Evolutionary conservation across 2,329 filamentous ascomycete genomes (phyloP).

Genomic region (Fusarium sp.): DNA sequence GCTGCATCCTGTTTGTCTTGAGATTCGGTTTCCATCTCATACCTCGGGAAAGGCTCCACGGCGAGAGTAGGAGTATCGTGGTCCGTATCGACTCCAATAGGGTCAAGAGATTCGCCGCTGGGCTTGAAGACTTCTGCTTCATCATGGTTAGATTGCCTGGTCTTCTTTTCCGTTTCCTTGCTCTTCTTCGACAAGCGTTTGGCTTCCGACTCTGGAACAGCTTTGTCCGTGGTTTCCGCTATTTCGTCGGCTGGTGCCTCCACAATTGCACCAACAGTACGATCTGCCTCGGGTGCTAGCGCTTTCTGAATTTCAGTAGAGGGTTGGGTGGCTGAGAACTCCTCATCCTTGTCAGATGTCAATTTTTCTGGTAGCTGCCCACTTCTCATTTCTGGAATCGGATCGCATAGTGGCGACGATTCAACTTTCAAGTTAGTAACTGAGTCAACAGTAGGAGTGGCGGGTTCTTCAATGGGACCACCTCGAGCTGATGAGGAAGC

Average conservation of each 20-base stretch:
- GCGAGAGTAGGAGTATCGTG: not conserved
- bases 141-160: not conserved
- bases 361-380: not conserved
- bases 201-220: not conserved
- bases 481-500: not conserved
- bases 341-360: not conserved
- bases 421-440: not conserved
- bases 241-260: not conserved
- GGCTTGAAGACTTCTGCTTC: not conserved
- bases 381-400: not conserved
- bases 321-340: not conserved
- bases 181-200: constrained; percentile 17
- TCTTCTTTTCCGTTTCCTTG: constrained; percentile 14
- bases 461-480: not conserved
- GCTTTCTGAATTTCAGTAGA: not conserved
- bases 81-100: not conserved
- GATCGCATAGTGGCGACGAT: not conserved
- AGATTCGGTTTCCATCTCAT: not conserved
- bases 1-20: not conserved
- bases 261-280: not conserved
- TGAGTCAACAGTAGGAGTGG: not conserved
- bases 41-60: not conserved
- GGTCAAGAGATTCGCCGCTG: not conserved
- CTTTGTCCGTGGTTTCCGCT: not conserved
- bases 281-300: not conserved